Base-by-base conservation (phyloP, 805 yeast genomes). In the Spencermartinsiella europaea region DNA sequence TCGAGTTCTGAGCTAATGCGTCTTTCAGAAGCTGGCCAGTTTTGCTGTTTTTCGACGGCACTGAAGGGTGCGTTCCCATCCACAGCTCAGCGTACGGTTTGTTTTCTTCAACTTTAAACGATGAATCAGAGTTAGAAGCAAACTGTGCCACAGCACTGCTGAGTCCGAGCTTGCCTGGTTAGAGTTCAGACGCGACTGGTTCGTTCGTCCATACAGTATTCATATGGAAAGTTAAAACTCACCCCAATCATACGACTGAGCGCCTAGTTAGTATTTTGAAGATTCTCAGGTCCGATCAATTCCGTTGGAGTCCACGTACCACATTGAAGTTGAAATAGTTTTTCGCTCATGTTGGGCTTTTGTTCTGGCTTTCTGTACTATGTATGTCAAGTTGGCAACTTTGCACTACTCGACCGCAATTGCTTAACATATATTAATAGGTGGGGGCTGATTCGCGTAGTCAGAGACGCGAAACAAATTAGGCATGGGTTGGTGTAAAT, bases 31-130 rank as follows among this genome's bases (percentile, higher is more conserved):
- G 73, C 55, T 75, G 69, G 27, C 82, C 82, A 16, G 71, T 66
- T 21, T 69, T 76, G 21, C 75, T 74, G 41, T 77, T 75, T 40
- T 67, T 68, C 16, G 96, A 83, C 22, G 98, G 96, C 10, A 85
- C 89, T 39, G 85, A 85, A 44, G 95, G 91, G 64, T 93, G 99
- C 21, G 98, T 89, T 34, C 99, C 99, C 99, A 93, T 93, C 99
- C 99, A 93, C 56, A 93, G 73, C 66, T 93, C 99, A 15, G 99
- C 99, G 62, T 93, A 93, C 8, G 99, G 98, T 61, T 81, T 79
- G 34, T 73, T 44, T 58, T 83, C 90, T 54, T 85, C 87, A 46
- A 89, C 76, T 16, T 60, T 61, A 45, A 86, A 71, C 10, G 56
- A 38, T 2, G 86, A 76, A 66, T 85, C 81, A 38, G 95, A 80